phyloP scores from a whole-genome alignment of 2,329 filamentous ascomycete species.

The Hymenoscyphus albidus region DNA sequence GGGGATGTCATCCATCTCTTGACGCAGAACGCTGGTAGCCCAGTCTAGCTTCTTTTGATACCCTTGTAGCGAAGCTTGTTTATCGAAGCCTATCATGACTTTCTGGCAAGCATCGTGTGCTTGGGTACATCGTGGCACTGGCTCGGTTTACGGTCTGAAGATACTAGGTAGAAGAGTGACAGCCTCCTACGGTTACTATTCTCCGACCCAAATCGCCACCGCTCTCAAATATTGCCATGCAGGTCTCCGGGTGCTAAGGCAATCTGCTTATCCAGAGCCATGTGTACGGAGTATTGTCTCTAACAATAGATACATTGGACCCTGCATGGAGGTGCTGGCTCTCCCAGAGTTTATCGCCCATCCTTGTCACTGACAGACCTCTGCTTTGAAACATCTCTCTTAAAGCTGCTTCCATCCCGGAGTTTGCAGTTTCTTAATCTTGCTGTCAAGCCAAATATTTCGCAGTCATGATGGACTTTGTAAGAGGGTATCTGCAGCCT shows the following conservation, averaged over 20 bases:
- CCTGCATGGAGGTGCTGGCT: background rate
- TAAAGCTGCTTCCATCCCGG: background rate
- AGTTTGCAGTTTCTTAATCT: background rate
- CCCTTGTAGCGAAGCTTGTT: background rate
- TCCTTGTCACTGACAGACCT: background rate
- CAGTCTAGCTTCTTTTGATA: background rate
- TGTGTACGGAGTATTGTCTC: background rate
- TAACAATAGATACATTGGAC: background rate
- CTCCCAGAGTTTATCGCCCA: too few relatives aligned
- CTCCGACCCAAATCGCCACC: background rate
- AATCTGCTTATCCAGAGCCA: background rate
- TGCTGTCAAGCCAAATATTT: background rate
- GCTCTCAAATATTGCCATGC: background rate
- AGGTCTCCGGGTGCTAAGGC: background rate
- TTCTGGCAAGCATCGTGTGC: background rate
- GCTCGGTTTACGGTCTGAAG: background rate
- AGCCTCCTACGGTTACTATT: background rate
- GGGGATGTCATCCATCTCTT: background rate
- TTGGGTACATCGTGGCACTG: background rate
- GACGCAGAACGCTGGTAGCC: background rate
- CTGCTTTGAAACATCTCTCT: background rate
- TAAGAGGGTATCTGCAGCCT: background rate
- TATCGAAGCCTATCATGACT: background rate
- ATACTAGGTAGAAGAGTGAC: background rate
- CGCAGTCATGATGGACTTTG: background rate